These are phyloP conservation scores for Rhododendron ferrugineum DNA, from an alignment of 148 eudicot species.

Conservation along the genomic window DNA sequence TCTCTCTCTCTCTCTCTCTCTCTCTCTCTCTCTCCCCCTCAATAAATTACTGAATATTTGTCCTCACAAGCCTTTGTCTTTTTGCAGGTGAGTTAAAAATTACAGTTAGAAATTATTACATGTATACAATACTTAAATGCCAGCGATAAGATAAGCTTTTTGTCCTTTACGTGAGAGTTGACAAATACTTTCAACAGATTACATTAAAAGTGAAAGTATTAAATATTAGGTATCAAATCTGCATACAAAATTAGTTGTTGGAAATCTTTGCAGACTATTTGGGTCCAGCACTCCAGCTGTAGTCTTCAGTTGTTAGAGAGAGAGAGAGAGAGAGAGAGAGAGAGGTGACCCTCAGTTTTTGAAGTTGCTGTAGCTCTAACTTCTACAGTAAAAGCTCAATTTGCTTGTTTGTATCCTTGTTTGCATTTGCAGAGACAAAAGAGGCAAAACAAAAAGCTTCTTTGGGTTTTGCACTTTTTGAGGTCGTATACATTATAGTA, in stretches of 20 bases:
- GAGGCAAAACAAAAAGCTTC: conserved; percentile 2
- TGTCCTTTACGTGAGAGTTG: neutral
- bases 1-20: neutral
- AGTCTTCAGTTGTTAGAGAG: neutral
- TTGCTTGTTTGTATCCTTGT: conserved; percentile 16
- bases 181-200: neutral
- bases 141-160: neutral
- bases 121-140: neutral
- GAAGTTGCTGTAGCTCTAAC: conserved; percentile 14
- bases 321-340: neutral
- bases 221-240: neutral
- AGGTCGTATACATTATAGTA: neutral
- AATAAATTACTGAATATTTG: neutral
- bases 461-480: conserved; percentile 11
- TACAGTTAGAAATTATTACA: neutral
- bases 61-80: neutral
- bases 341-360: neutral
- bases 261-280: neutral
- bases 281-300: neutral
- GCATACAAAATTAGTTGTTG: neutral
- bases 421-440: conserved; percentile 20
- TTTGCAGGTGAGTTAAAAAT: neutral
- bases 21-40: neutral
- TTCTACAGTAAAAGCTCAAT: neutral
- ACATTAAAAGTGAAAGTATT: neutral